Evolutionary conservation across 306 rosid genomes (phyloP).

Genomic region (Cucumis sativus): Cucumber_9930_V3 NC_026660.2:8966001-8966500

Average conservation of each 20-base stretch:
- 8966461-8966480: not conserved
- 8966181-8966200: conserved; percentile 41
- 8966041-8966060: not conserved
- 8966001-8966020: not conserved
- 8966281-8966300: conserved; percentile 59
- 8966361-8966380: conserved; percentile 39
- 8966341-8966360: conserved; percentile 66
- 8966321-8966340: conserved; percentile 51
- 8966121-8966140: conserved; percentile 17
- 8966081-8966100: not conserved
- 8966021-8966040: not conserved
- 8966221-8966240: conserved; percentile 2
- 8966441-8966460: not conserved
- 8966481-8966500: not conserved
- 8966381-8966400: conserved; percentile 61
- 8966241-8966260: conserved; percentile 10
- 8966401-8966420: conserved; percentile 50
- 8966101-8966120: not conserved
- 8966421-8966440: conserved; percentile 41
- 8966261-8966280: conserved; percentile 43
- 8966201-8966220: conserved; percentile 36
- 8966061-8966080: not conserved
- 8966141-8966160: conserved; percentile 66
- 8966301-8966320: conserved; percentile 64
- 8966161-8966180: conserved; percentile 64